Evolutionary conservation across 2,329 filamentous ascomycete species (phyloP).

Genomic region (Colletotrichum orchidophilum): DNA sequence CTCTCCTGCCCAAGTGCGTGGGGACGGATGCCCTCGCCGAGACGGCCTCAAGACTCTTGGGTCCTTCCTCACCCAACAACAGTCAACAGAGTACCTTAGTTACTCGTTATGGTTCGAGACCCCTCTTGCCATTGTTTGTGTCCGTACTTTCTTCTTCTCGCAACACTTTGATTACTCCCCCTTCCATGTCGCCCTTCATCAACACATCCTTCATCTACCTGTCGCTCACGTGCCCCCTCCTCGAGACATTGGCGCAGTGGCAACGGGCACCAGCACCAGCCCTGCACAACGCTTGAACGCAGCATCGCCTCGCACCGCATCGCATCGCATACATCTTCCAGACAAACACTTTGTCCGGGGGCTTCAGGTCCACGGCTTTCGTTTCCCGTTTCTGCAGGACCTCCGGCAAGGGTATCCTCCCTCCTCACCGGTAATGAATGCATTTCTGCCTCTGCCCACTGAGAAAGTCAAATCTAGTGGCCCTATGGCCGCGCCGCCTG

Average conservation of each 20-base stretch:
- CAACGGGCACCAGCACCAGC: not conserved
- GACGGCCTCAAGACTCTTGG: not conserved
- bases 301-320: not conserved
- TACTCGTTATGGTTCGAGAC: no score
- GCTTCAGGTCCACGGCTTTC: slow-evolving; percentile 8
- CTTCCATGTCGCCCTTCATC: not conserved
- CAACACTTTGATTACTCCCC: not conserved
- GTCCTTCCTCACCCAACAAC: not conserved
- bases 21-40: not conserved
- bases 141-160: not conserved
- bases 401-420: slow-evolving; percentile 25
- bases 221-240: not conserved
- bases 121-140: not conserved
- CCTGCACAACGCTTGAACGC: not conserved
- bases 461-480: slow-evolving; percentile 3
- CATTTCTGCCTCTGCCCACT: not conserved
- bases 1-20: not conserved
- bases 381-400: slow-evolving; percentile 16
- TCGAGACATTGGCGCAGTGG: not conserved
- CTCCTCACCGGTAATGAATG: not conserved
- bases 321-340: not conserved
- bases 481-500: slow-evolving; percentile 13
- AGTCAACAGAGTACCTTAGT: not conserved
- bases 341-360: not conserved
- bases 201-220: not conserved